Evolutionary conservation across 805 yeast species (phyloP), one percentile per base, ranked within the genome.

Genomic region (Candida vartiovaarae): DNA sequence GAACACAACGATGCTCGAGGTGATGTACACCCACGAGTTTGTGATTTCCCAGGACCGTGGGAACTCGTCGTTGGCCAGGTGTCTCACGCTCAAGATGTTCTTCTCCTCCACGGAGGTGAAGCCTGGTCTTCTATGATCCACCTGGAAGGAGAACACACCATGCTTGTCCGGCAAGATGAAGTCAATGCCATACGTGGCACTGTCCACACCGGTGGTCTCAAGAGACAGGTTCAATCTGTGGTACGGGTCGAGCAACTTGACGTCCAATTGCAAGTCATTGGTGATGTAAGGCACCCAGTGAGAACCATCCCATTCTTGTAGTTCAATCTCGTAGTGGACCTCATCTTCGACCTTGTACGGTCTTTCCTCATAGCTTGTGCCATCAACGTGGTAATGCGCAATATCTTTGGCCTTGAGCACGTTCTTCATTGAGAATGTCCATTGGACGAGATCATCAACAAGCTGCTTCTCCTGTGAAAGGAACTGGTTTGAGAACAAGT

Each of bases 61-160:
- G 70, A 80, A 93, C 68, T 95, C 99, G 61, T 93, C 95, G 63
- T 90, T 91, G 47, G 98, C 97, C 57, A 86, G 74, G 64, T 93
- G 98, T 63, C 98, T 80, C 38, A 93, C 81, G 2, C 98, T 80
- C 42, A 88, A 87, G 20, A 84, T 80, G 43, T 74, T 73, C 48
- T 75, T 72, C 54, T 82, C 86, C 27, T 70, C 70, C 42, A 91
- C 61, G 63, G 71, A 89, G 25, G 85, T 71, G 54, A 73, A 71
- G 5, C 98, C 98, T 10, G 76, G 44, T 59, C 95, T 80, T 61
- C 76, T 76, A 69, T 90, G 90, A 55, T 84, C 83, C 38, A 84
- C 72, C 48, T 74, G 73, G 62, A 86, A 89, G 2, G 96, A 85
- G 68, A 89, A 93, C 76, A 93, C 84, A 45, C 99, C 99, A 64